A percentile compares a stretch with the other conserved stretches of the same genome.
Conservation (phyloP, 2,329 filamentous ascomycete genomes). For the Alternaria triticina region DNA sequence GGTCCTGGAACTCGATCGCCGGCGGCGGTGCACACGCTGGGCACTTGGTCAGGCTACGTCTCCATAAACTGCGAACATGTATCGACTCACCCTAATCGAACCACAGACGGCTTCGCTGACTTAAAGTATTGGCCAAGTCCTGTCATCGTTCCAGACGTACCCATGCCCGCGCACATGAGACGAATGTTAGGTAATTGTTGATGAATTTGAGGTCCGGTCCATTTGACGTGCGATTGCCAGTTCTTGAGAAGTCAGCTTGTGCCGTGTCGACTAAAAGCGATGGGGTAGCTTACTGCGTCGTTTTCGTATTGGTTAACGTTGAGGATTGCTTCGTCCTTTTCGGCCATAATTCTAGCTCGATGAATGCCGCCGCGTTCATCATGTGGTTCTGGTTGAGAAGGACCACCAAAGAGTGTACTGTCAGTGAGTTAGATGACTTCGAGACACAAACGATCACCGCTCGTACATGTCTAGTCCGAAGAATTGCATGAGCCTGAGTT, state of each 20-base stretch:
- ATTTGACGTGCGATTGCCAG: constrained; percentile 62
- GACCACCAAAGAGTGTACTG: constrained; percentile 61
- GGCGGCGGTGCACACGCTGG: constrained; percentile 62
- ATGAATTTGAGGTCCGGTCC: constrained; percentile 66
- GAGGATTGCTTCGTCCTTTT: constrained; percentile 52
- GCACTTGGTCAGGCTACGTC: neutral
- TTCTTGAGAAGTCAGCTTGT: constrained; percentile 43
- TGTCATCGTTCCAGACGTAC: constrained; percentile 56
- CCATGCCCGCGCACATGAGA: constrained; percentile 64
- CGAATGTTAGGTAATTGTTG: constrained; percentile 64
- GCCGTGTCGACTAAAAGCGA: neutral
- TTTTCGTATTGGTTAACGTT: constrained; percentile 67
- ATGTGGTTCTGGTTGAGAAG: constrained; percentile 36
- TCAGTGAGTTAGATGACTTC: neutral
- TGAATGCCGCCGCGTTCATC: constrained; percentile 28
- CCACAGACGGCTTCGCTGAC: constrained; percentile 23
- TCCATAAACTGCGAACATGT: neutral
- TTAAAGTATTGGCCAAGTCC: constrained; percentile 33
- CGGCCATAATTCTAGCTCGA: constrained; percentile 13
- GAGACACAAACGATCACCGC: neutral
- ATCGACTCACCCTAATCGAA: constrained; percentile 19
- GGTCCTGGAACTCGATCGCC: constrained; percentile 67
- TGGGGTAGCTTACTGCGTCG: constrained; percentile 36
- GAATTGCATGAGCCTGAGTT: constrained; percentile 28
- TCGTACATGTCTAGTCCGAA: constrained; percentile 30